These are phyloP conservation scores for Lepidium campestre DNA, from an alignment of 441 rosid species.

Conservation along the genomic window DNA sequence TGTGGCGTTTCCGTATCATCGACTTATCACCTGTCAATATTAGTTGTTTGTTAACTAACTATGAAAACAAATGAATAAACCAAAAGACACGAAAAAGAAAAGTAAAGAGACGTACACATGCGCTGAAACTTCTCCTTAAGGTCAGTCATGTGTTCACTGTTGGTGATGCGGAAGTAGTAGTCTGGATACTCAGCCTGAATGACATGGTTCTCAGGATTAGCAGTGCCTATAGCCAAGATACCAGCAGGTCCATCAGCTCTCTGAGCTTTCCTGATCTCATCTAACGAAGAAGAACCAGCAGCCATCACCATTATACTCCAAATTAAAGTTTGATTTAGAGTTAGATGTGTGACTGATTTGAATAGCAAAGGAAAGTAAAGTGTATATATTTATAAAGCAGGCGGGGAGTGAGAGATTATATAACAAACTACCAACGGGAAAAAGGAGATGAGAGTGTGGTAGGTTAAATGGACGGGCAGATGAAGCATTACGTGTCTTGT, in stretches of 20 bases:
- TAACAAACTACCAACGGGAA: not conserved
- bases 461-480: conserved; percentile 36
- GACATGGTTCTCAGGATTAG: conserved; percentile 34
- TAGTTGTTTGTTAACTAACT: not conserved
- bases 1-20: conserved; percentile 31
- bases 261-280: conserved; percentile 36
- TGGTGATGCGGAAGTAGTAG: conserved; percentile 38
- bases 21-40: conserved; percentile 35
- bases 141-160: conserved; percentile 34
- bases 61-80: not conserved
- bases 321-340: not conserved
- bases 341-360: not conserved
- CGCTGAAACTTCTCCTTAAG: conserved; percentile 38
- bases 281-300: conserved; percentile 7
- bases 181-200: conserved; percentile 36
- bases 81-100: not conserved
- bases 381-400: not conserved
- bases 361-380: not conserved
- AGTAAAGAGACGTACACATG: conserved; percentile 30
- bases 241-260: conserved; percentile 37
- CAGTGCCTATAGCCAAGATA: conserved; percentile 38
- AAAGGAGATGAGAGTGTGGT: conserved; percentile 18
- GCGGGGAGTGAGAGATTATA: not conserved
- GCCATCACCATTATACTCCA: conserved; percentile 5
- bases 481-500: conserved; percentile 25